Evolutionary conservation across 2,329 filamentous ascomycete species (phyloP).

Genomic region (Escovopsis sp.): DNA sequence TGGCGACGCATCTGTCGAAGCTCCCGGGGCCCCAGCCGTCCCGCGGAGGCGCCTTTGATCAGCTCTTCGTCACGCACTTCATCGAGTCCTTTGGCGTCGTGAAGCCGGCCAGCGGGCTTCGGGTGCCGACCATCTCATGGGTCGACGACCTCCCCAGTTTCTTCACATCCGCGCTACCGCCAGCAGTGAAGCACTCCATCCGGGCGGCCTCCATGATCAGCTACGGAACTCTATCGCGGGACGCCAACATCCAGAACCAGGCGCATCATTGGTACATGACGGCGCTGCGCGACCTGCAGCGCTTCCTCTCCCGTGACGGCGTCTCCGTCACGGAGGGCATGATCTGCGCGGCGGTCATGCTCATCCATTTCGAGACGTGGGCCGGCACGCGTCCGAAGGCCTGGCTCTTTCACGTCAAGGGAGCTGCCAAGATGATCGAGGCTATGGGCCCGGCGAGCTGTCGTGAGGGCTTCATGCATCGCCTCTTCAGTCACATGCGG

Average conservation of each 20-base stretch:
- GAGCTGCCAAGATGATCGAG: conserved; percentile 5
- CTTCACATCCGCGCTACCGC: not conserved
- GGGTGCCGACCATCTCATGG: conserved; percentile 1
- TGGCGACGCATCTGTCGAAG: not conserved
- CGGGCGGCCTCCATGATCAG: conserved; percentile 6
- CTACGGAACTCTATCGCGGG: conserved; percentile 1
- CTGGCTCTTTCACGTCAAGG: conserved; percentile 5
- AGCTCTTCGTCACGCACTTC: conserved; percentile 7
- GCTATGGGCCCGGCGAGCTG: conserved; percentile 4
- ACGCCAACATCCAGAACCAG: conserved; percentile 4
- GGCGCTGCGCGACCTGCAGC: conserved; percentile 2
- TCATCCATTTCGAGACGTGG: conserved; percentile 7
- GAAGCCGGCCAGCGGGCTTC: not conserved
- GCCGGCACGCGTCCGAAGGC: conserved; percentile 4
- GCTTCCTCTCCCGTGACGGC: not conserved
- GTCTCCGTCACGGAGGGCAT: not conserved
- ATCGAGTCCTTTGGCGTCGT: conserved; percentile 5
- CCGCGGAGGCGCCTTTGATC: conserved; percentile 5
- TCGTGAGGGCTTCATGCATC: conserved; percentile 6
- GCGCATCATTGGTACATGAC: conserved; percentile 7
- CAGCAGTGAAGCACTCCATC: conserved; percentile 3
- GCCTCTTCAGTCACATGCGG: conserved; percentile 6
- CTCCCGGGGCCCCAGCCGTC: conserved; percentile 1
- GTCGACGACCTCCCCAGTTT: conserved; percentile 4
- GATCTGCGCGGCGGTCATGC: conserved; percentile 7